Conservation (phyloP, 2,329 filamentous ascomycete genomes). For the Verticillium albo-atrum region DNA sequence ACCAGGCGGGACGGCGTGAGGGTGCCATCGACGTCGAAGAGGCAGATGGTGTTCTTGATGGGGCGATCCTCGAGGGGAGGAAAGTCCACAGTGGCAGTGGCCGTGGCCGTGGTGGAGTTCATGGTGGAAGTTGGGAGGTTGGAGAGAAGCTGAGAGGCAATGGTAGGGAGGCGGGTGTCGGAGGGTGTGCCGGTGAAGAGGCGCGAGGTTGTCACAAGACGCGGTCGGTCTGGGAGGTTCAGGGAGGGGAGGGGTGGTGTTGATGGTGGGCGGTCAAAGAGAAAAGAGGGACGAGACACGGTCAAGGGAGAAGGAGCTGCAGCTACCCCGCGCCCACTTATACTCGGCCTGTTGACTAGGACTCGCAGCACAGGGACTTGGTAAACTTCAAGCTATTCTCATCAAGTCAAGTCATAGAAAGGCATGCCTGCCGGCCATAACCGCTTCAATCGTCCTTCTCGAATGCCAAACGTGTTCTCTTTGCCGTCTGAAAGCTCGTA, state of each 20-base stretch:
- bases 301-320: background rate
- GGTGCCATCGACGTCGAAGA: slow-evolving; percentile 96
- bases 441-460: no score
- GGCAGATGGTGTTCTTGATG: slow-evolving; percentile 85
- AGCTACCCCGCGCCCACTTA: slow-evolving; percentile 3
- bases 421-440: no score
- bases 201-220: background rate
- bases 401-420: no score
- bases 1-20: slow-evolving; percentile 79
- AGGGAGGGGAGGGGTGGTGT: background rate
- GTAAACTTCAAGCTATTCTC: background rate
- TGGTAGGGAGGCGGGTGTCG: background rate
- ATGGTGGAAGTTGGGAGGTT: slow-evolving; percentile 1
- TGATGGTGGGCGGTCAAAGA: slow-evolving; percentile 1
- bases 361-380: no score
- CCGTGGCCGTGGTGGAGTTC: slow-evolving; percentile 6
- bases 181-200: background rate
- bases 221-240: background rate
- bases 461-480: background rate
- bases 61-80: slow-evolving; percentile 79
- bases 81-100: slow-evolving; percentile 39
- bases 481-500: background rate
- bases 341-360: background rate
- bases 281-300: background rate
- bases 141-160: slow-evolving; percentile 1